A percentile compares a stretch with the other conserved stretches of the same genome.
phyloP scores from a whole-genome alignment of 805 yeast species.

The Kuraishia borneana region DNA sequence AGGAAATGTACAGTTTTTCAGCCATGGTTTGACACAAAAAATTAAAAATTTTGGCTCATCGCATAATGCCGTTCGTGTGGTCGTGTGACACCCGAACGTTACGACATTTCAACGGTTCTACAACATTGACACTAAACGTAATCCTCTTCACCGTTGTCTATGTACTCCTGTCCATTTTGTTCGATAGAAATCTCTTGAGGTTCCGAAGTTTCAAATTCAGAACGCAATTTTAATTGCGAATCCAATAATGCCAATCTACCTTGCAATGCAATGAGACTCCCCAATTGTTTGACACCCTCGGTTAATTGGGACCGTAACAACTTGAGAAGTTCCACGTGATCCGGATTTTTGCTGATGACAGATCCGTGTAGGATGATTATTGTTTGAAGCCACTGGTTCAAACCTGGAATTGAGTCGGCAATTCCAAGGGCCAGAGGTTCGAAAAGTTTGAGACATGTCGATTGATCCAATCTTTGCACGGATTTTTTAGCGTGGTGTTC shows the following conservation, averaged over 20 bases:
- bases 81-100: no score
- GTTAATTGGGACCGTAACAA: slow-evolving; percentile 46
- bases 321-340: slow-evolving; percentile 43
- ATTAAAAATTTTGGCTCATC: not conserved
- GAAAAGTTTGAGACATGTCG: slow-evolving; percentile 30
- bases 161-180: slow-evolving; percentile 28
- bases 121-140: slow-evolving; percentile 7
- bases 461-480: slow-evolving; percentile 39
- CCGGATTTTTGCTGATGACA: slow-evolving; percentile 38
- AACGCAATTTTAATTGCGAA: slow-evolving; percentile 65
- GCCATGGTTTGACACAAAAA: slow-evolving; percentile 13
- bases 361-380: slow-evolving; percentile 61
- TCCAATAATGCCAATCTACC: slow-evolving; percentile 74
- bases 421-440: slow-evolving; percentile 34
- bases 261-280: slow-evolving; percentile 66
- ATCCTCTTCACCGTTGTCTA: slow-evolving; percentile 25
- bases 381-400: slow-evolving; percentile 71
- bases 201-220: slow-evolving; percentile 28
- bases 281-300: slow-evolving; percentile 45
- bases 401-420: slow-evolving; percentile 39
- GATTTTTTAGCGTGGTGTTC: slow-evolving; percentile 38
- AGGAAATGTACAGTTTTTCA: slow-evolving; percentile 51
- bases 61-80: not conserved
- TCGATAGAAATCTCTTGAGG: slow-evolving; percentile 23
- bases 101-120: no score